These are phyloP conservation scores for Ricinus communis DNA, from an alignment of 345 rosid species.

Conservation along the genomic window DNA sequence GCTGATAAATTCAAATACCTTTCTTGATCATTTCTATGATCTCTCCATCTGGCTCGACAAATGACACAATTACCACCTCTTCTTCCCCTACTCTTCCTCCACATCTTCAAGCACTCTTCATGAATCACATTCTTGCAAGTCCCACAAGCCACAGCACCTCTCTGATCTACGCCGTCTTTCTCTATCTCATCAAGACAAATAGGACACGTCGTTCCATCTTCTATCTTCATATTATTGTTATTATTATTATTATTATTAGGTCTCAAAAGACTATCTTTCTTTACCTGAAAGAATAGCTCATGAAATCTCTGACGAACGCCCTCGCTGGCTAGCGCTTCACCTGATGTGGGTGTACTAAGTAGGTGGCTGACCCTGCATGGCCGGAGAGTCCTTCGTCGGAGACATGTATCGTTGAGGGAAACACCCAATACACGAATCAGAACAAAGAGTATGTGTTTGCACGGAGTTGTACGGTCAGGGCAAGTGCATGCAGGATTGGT, in stretches of 20 bases:
- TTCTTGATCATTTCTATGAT: slow-evolving; percentile 16
- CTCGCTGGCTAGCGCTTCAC: slow-evolving; percentile 52
- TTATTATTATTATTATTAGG: neutral
- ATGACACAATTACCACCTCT: slow-evolving; percentile 64
- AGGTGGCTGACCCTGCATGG: slow-evolving; percentile 60
- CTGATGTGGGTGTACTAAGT: slow-evolving; percentile 41
- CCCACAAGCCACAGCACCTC: slow-evolving; percentile 45
- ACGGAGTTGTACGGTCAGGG: slow-evolving; percentile 80
- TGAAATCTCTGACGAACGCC: slow-evolving; percentile 62
- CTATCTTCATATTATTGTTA: slow-evolving; percentile 8
- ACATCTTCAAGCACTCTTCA: slow-evolving; percentile 69
- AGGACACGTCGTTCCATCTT: slow-evolving; percentile 60
- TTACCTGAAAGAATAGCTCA: slow-evolving; percentile 40
- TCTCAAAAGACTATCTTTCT: neutral
- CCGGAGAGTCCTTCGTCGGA: slow-evolving; percentile 57
- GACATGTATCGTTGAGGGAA: slow-evolving; percentile 59
- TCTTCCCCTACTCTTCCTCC: slow-evolving; percentile 80
- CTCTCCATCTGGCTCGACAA: slow-evolving; percentile 81
- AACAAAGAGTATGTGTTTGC: slow-evolving; percentile 84
- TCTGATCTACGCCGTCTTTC: slow-evolving; percentile 20
- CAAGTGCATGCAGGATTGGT: slow-evolving; percentile 71
- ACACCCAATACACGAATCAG: slow-evolving; percentile 69
- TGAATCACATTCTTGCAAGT: slow-evolving; percentile 73
- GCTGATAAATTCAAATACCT: slow-evolving; percentile 73
- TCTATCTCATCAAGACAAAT: slow-evolving; percentile 71